Conservation (phyloP, 495 filamentous ascomycete genomes). For the Tuber microsphaerosporum region DNA sequence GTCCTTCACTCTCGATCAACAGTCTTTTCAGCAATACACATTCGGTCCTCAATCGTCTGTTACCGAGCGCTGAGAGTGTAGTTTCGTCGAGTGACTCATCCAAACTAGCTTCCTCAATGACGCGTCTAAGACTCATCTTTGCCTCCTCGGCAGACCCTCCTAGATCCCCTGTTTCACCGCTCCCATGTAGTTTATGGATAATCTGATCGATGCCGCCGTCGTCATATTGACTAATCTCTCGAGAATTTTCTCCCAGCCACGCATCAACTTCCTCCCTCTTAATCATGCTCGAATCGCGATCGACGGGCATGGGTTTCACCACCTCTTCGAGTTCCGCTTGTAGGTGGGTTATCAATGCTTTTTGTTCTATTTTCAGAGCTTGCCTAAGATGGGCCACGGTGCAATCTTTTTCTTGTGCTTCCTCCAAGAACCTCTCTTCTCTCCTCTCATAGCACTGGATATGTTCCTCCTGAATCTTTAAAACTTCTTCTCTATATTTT, state of each 20-base stretch:
- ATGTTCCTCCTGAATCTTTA: conserved; percentile 19
- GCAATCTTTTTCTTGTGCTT: conserved; percentile 30
- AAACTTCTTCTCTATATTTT: conserved; percentile 15
- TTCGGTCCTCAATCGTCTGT: conserved; percentile 24
- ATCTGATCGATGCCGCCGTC: conserved; percentile 37
- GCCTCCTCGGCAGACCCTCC: conserved; percentile 33
- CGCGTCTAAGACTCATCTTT: conserved; percentile 27
- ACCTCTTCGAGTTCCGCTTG: conserved; percentile 39
- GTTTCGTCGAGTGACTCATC: conserved; percentile 34
- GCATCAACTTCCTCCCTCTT: conserved; percentile 28
- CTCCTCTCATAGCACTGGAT: conserved; percentile 13
- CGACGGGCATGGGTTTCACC: conserved; percentile 39
- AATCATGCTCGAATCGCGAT: conserved; percentile 35
- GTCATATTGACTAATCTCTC: conserved; percentile 34
- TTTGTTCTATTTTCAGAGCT: conserved; percentile 22
- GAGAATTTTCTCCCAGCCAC: conserved; percentile 26
- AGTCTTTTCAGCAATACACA: conserved; percentile 23
- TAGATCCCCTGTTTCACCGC: conserved; percentile 35
- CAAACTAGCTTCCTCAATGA: conserved; percentile 29
- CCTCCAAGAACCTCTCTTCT: background rate
- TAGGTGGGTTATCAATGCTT: conserved; percentile 34
- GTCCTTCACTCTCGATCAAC: conserved; percentile 25
- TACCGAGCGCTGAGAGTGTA: conserved; percentile 36
- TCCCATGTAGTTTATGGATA: conserved; percentile 35
- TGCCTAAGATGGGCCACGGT: conserved; percentile 27